These are phyloP conservation scores for Aspergillus pseudotamarii DNA, from an alignment of 2,329 filamentous ascomycete genomes.

Conservation along the genomic window DNA sequence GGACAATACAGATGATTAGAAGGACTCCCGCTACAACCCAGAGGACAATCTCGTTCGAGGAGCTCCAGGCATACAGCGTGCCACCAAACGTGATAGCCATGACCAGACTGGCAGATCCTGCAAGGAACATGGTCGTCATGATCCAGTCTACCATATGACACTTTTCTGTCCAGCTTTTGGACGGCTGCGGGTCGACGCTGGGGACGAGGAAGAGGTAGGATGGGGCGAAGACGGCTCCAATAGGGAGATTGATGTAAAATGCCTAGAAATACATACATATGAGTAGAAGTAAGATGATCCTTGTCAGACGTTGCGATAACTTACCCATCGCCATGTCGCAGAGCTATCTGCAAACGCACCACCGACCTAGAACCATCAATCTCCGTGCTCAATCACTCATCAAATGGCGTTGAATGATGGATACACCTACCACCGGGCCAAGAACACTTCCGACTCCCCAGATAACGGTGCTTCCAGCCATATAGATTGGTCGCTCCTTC, in stretches of 20 bases:
- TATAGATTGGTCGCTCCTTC: not conserved
- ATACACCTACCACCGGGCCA: constrained; percentile 29
- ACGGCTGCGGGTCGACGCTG: too few relatives aligned
- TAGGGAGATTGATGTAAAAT: constrained; percentile 61
- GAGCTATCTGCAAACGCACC: constrained; percentile 20
- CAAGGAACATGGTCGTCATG: too few relatives aligned
- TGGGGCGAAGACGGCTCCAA: constrained; percentile 49
- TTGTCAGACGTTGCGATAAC: not conserved
- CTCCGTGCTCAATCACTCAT: not conserved
- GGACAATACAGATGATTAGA: too few relatives aligned
- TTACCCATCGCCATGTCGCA: constrained; percentile 37
- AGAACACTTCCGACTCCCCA: constrained; percentile 42
- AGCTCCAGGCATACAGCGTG: too few relatives aligned
- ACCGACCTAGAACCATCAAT: constrained; percentile 9
- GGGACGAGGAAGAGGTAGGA: constrained; percentile 44
- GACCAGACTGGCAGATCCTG: too few relatives aligned
- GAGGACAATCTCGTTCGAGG: too few relatives aligned
- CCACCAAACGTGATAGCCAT: too few relatives aligned
- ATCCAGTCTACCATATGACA: too few relatives aligned
- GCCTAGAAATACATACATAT: constrained; percentile 10
- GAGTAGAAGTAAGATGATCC: not conserved
- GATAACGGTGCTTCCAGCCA: constrained; percentile 28
- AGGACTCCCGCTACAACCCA: too few relatives aligned
- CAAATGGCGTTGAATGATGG: not conserved
- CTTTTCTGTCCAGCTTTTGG: too few relatives aligned